Evolutionary conservation across 2,329 filamentous ascomycete species (phyloP).

Genomic region (Raffaelea albimanens): DNA sequence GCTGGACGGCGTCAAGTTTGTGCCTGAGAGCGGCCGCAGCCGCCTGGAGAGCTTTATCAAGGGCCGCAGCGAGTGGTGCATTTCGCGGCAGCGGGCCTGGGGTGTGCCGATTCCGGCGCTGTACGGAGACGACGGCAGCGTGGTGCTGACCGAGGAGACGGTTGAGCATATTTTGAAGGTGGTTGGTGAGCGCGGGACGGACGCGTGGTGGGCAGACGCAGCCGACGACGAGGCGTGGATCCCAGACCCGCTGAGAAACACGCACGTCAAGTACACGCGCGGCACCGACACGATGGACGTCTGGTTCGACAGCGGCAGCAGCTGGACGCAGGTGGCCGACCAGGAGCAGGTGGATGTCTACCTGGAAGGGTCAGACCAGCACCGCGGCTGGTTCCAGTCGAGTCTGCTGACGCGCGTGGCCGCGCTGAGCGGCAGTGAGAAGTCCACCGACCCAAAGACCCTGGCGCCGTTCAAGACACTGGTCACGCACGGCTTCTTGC

Average conservation of each 20-base stretch:
- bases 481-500: constrained; percentile 92
- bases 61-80: constrained; percentile 92
- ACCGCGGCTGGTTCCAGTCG: constrained; percentile 97
- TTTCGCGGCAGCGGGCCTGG: constrained; percentile 92
- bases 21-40: constrained; percentile 63
- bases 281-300: constrained; percentile 98
- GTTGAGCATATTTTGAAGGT: constrained; percentile 77
- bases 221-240: constrained; percentile 71
- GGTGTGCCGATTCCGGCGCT: constrained; percentile 92
- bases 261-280: constrained; percentile 50
- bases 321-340: constrained; percentile 56
- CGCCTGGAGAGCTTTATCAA: constrained; percentile 79
- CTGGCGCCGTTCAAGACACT: constrained; percentile 72
- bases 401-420: constrained; percentile 82
- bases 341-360: constrained; percentile 67
- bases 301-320: constrained; percentile 97
- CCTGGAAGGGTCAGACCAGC: constrained; percentile 89
- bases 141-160: constrained; percentile 68
- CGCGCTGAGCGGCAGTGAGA: constrained; percentile 29
- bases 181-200: constrained; percentile 68
- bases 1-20: constrained; percentile 63
- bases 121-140: constrained; percentile 65
- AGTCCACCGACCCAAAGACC: constrained; percentile 12
- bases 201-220: constrained; percentile 89
- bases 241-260: constrained; percentile 46